phyloP scores from a whole-genome alignment of 192 early-diverging fungal genomes.

The Umbelopsis ramanniana region DNA sequence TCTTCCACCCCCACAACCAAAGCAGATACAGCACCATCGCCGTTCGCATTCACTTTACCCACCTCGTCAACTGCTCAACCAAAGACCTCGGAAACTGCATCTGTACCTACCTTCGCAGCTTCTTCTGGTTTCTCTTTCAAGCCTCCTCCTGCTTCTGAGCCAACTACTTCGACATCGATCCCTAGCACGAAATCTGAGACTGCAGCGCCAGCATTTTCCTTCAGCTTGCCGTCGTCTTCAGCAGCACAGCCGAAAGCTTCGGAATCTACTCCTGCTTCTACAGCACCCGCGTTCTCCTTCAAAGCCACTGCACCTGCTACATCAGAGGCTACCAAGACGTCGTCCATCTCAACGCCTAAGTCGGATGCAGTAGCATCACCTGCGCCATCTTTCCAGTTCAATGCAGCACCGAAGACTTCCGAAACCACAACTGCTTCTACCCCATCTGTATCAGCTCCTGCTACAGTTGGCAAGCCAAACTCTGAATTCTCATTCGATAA shows the following conservation, averaged over 20 bases:
- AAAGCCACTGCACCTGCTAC: neutral
- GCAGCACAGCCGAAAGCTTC: neutral
- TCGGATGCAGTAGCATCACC: neutral
- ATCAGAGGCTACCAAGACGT: neutral
- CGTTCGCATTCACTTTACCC: neutral
- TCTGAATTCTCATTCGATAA: conserved; percentile 26
- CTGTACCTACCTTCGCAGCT: neutral
- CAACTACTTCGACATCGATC: neutral
- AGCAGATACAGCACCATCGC: neutral
- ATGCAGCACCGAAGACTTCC: neutral
- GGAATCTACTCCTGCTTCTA: neutral
- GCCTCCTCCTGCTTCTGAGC: neutral
- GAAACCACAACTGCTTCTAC: no score
- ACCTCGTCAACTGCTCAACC: no score
- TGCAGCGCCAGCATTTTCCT: conserved; percentile 1
- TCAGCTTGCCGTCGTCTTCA: conserved; percentile 11
- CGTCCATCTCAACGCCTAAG: neutral
- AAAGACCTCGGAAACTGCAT: no score
- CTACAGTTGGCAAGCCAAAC: conserved; percentile 2
- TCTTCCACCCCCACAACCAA: neutral
- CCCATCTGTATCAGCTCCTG: conserved; percentile 15
- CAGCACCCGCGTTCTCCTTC: conserved; percentile 22
- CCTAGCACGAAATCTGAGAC: neutral
- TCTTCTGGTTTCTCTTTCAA: neutral
- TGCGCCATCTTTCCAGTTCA: neutral